Percentiles rank a stretch among this genome's conserved stretches.
Conservation (phyloP, 129 eudicot genomes). For the Flaveria linearis region DNA sequence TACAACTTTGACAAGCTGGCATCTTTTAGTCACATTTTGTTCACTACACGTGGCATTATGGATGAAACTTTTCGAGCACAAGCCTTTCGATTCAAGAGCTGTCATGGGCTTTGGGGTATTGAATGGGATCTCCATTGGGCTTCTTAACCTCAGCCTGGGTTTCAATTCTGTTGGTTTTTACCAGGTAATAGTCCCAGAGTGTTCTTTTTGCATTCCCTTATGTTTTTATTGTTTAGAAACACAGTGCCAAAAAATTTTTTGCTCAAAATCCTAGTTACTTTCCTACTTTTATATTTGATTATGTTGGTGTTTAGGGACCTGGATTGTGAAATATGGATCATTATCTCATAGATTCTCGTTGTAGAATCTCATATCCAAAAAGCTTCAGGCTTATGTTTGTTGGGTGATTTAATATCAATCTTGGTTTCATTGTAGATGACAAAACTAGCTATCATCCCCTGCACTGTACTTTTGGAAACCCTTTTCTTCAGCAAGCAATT, state of each 20-base stretch:
- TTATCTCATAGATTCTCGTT: neutral
- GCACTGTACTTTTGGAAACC: slow-evolving; percentile 90
- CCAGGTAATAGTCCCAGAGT: slow-evolving; percentile 48
- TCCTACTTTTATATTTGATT: neutral
- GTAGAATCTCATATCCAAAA: neutral
- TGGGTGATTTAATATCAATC: slow-evolving; percentile 5
- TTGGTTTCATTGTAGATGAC: slow-evolving; percentile 69
- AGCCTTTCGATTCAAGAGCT: slow-evolving; percentile 86
- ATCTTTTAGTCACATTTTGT: slow-evolving; percentile 90
- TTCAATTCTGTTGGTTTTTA: slow-evolving; percentile 95
- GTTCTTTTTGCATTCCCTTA: slow-evolving; percentile 1
- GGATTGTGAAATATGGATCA: slow-evolving; percentile 15
- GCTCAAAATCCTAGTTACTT: slow-evolving; percentile 5
- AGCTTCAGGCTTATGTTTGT: slow-evolving; percentile 22
- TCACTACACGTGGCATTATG: slow-evolving; percentile 86
- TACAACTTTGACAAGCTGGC: slow-evolving; percentile 98
- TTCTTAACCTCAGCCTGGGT: slow-evolving; percentile 85
- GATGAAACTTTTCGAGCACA: slow-evolving; percentile 86
- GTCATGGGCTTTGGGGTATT: slow-evolving; percentile 90
- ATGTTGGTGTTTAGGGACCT: slow-evolving; percentile 19
- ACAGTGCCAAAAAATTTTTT: slow-evolving; percentile 14
- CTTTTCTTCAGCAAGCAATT: slow-evolving; percentile 79
- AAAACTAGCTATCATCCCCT: slow-evolving; percentile 90
- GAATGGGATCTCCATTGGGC: slow-evolving; percentile 90
- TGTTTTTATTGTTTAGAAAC: slow-evolving; percentile 22